These are phyloP conservation scores for Myxozyma kluyveri DNA, from an alignment of 805 yeast genomes.

Conservation along the genomic window DNA sequence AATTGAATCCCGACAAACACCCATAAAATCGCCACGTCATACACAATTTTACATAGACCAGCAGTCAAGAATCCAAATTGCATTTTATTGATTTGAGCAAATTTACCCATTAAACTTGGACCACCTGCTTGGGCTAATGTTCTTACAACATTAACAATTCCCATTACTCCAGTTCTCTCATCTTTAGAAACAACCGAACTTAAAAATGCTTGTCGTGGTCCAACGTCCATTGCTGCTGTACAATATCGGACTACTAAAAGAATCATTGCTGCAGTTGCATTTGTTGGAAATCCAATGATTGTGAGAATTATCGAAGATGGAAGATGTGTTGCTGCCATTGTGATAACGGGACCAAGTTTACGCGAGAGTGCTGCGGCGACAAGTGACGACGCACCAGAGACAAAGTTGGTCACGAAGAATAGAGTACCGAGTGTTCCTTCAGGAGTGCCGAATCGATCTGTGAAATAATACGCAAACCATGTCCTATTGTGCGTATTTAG, in stretches of 20 bases:
- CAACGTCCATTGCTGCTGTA: constrained; percentile 82
- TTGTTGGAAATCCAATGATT: constrained; percentile 49
- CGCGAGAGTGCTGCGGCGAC: constrained; percentile 74
- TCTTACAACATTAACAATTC: constrained; percentile 80
- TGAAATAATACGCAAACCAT: constrained; percentile 83
- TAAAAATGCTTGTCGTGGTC: constrained; percentile 79
- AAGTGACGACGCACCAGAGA: constrained; percentile 66
- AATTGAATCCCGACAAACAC: constrained; percentile 19
- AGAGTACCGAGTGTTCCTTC: constrained; percentile 63
- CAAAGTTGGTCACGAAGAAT: constrained; percentile 61
- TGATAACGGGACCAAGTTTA: constrained; percentile 70
- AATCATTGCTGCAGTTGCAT: constrained; percentile 47
- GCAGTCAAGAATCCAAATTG: constrained; percentile 38
- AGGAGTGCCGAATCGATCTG: constrained; percentile 51
- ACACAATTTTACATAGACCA: constrained; percentile 39
- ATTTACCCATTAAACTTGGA: constrained; percentile 71
- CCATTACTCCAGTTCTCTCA: constrained; percentile 76
- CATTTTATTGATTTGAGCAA: constrained; percentile 49
- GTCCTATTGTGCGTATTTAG: constrained; percentile 35
- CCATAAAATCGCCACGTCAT: constrained; percentile 36
- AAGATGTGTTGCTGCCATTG: constrained; percentile 69
- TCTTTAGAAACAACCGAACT: constrained; percentile 61
- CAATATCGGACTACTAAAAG: constrained; percentile 56
- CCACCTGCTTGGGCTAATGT: constrained; percentile 82
- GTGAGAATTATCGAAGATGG: constrained; percentile 71